Conservation (phyloP, 768 basidiomycete species). For the Trichaptum fuscoviolaceum region DNA sequence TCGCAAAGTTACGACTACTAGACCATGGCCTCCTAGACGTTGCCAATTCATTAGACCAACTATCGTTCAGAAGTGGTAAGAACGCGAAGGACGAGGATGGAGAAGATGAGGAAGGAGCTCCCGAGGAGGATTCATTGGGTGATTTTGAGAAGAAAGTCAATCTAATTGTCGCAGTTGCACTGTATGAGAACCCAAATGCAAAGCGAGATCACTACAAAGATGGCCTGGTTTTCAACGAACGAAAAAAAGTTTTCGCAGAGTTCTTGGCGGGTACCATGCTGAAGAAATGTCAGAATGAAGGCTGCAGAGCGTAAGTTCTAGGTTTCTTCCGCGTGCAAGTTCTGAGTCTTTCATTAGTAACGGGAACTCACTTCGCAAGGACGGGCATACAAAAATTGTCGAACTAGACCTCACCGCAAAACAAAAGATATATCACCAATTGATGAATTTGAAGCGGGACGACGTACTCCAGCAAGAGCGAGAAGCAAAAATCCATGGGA, state of each 20-base stretch:
- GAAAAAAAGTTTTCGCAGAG: slow-evolving; percentile 77
- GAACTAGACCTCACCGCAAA: slow-evolving; percentile 85
- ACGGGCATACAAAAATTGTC: slow-evolving; percentile 89
- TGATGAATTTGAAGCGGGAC: slow-evolving; percentile 57
- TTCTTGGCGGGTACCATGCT: slow-evolving; percentile 66
- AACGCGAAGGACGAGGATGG: slow-evolving; percentile 34
- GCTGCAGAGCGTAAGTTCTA: slow-evolving; percentile 75
- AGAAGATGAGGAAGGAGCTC: slow-evolving; percentile 35
- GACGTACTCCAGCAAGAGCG: slow-evolving; percentile 62
- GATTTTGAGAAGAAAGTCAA: slow-evolving; percentile 61
- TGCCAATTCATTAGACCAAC: slow-evolving; percentile 69
- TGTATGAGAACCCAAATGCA: slow-evolving; percentile 40
- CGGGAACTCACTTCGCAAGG: slow-evolving; percentile 88
- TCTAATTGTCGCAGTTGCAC: slow-evolving; percentile 55
- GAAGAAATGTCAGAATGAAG: slow-evolving; percentile 70
- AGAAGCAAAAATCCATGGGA: slow-evolving; percentile 24
- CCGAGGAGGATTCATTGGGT: slow-evolving; percentile 50
- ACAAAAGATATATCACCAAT: slow-evolving; percentile 58
- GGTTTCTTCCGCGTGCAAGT: slow-evolving; percentile 7
- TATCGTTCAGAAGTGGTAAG: slow-evolving; percentile 40
- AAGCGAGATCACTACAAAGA: slow-evolving; percentile 85
- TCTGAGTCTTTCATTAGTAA: slow-evolving; percentile 36
- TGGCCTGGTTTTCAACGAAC: slow-evolving; percentile 76
- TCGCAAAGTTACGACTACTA: slow-evolving; percentile 80
- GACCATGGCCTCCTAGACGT: slow-evolving; percentile 86